Conservation (phyloP, 225 moss, liverwort and hornwort species). For the Sphagnum contortum region DNA sequence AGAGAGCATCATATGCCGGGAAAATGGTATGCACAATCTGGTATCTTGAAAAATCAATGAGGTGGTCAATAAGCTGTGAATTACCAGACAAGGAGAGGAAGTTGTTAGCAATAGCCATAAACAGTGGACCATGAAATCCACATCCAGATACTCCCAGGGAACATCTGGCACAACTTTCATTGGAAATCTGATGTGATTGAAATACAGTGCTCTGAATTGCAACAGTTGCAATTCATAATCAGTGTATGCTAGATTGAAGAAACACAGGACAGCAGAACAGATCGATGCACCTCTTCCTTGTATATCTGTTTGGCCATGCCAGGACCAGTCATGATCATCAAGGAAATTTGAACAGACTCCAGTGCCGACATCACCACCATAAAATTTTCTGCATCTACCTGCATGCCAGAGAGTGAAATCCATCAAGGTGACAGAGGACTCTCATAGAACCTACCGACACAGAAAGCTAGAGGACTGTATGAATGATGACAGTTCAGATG, state of each 20-base stretch:
- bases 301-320: conserved; percentile 94
- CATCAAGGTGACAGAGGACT: background rate
- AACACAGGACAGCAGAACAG: too few species aligned
- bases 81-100: background rate
- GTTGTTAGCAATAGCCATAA: too few species aligned
- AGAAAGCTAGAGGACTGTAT: too few species aligned
- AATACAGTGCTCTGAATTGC: too few species aligned
- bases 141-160: too few species aligned
- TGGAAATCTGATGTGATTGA: too few species aligned
- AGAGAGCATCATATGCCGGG: conserved; percentile 75
- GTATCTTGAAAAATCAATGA: conserved; percentile 71
- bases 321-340: conserved; percentile 70
- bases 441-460: too few species aligned
- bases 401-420: conserved; percentile 9
- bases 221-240: too few species aligned
- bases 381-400: conserved; percentile 67
- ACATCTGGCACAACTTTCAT: too few species aligned
- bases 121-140: too few species aligned
- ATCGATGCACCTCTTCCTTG: conserved; percentile 61
- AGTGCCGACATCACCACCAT: conserved; percentile 68
- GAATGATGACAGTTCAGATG: too few species aligned
- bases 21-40: conserved; percentile 88
- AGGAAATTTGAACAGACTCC: conserved; percentile 79
- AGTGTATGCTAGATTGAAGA: too few species aligned
- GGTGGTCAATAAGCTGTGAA: conserved; percentile 70